phyloP scores from a whole-genome alignment of 257 asterid genomes.

The Agastache rugosa region DNA sequence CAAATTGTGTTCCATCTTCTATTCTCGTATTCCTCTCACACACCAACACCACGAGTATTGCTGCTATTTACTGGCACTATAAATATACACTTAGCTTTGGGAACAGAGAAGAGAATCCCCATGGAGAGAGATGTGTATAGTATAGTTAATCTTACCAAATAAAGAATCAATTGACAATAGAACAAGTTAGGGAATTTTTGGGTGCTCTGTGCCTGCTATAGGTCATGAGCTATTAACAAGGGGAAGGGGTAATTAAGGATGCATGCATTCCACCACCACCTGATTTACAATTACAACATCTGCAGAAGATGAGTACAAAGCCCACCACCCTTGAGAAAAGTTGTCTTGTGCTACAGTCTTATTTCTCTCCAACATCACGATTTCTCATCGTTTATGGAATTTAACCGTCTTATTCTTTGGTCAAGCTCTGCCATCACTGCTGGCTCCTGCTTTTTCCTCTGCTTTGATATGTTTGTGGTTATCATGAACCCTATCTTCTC shows the following conservation, averaged over 20 bases:
- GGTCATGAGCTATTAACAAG: background rate
- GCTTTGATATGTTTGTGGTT: slow-evolving; percentile 74
- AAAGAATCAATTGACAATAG: slow-evolving; percentile 4
- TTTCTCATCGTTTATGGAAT: slow-evolving; percentile 52
- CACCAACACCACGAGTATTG: too few relatives aligned
- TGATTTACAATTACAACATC: slow-evolving; percentile 42
- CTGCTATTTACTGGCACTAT: background rate
- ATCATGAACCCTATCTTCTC: slow-evolving; percentile 88
- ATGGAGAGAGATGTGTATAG: background rate
- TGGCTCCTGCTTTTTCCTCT: slow-evolving; percentile 94
- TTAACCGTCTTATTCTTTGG: slow-evolving; percentile 76
- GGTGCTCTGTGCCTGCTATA: background rate
- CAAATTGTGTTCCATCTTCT: background rate
- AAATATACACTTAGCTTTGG: background rate
- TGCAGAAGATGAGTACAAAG: slow-evolving; percentile 5
- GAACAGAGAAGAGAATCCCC: too few relatives aligned
- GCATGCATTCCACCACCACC: slow-evolving; percentile 33
- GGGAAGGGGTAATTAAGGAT: background rate
- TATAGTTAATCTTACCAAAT: background rate
- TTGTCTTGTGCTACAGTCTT: background rate
- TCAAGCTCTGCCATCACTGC: slow-evolving; percentile 98
- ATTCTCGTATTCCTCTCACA: too few relatives aligned
- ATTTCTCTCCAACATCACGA: slow-evolving; percentile 26
- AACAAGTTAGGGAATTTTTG: slow-evolving; percentile 5
- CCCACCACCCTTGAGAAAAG: background rate